Evolutionary conservation across 106 monocot genomes (phyloP).

Genomic region (Posidonia australis): DNA sequence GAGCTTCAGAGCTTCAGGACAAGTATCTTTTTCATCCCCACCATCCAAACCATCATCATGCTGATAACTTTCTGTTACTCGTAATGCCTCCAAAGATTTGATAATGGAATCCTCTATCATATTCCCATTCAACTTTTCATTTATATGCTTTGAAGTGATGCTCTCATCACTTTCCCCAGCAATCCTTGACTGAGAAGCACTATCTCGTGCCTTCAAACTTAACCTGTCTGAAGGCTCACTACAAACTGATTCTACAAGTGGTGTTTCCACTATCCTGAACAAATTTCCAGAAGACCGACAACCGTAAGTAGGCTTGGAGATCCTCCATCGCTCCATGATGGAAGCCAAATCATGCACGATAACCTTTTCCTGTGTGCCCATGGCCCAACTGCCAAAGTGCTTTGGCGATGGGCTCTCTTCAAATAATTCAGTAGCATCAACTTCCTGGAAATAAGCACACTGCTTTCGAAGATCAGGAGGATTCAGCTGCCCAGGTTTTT

Average conservation of each 20-base stretch:
- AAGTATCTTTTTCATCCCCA: slow-evolving; percentile 8
- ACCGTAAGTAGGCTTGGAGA: slow-evolving; percentile 40
- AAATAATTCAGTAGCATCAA: slow-evolving; percentile 73
- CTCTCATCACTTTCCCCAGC: slow-evolving; percentile 5
- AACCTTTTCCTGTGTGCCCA: slow-evolving; percentile 26
- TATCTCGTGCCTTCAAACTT: slow-evolving; percentile 22
- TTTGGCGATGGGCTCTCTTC: slow-evolving; percentile 88
- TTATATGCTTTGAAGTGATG: slow-evolving; percentile 4
- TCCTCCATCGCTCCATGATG: slow-evolving; percentile 70
- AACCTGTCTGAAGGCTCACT: slow-evolving; percentile 8
- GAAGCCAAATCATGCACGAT: slow-evolving; percentile 48
- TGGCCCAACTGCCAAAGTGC: slow-evolving; percentile 44
- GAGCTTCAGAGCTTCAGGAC: slow-evolving; percentile 9
- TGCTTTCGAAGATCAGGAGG: slow-evolving; percentile 58
- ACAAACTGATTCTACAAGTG: slow-evolving; percentile 10
- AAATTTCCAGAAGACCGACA: slow-evolving; percentile 19
- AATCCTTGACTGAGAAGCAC: neutral
- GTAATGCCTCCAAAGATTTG: slow-evolving; percentile 40
- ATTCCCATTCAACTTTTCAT: slow-evolving; percentile 8
- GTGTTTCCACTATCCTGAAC: slow-evolving; percentile 44
- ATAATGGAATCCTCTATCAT: slow-evolving; percentile 12
- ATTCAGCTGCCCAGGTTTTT: slow-evolving; percentile 22
- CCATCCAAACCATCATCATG: neutral
- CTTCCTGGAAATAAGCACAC: slow-evolving; percentile 79
- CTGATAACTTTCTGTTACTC: slow-evolving; percentile 25